Evolutionary conservation across 2,329 filamentous ascomycete genomes (phyloP).

Genomic region (Pleomassaria siparia): DNA sequence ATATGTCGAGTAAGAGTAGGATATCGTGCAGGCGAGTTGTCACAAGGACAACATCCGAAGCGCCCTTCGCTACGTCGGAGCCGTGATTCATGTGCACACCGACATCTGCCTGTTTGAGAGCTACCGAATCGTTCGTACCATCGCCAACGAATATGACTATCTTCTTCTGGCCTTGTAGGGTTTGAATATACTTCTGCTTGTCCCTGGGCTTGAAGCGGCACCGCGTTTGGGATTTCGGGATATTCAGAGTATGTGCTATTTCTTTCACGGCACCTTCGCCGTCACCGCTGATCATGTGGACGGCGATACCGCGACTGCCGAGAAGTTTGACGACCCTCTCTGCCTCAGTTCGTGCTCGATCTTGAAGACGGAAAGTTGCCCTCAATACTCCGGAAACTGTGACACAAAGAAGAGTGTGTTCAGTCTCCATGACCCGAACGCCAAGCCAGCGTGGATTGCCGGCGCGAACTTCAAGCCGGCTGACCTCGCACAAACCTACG

Average conservation of each 20-base stretch:
- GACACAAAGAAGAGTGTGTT: constrained; percentile 33
- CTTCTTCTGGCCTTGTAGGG: constrained; percentile 26
- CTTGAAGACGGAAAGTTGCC: constrained; percentile 55
- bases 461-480: constrained; percentile 37
- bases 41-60: constrained; percentile 71
- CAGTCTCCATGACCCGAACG: constrained; percentile 35
- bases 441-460: constrained; percentile 54
- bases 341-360: constrained; percentile 53
- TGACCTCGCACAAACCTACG: constrained; percentile 36
- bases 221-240: constrained; percentile 44
- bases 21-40: constrained; percentile 59
- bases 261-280: constrained; percentile 51
- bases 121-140: constrained; percentile 76
- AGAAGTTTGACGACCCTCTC: constrained; percentile 55
- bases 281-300: constrained; percentile 62
- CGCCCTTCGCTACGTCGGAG: constrained; percentile 63
- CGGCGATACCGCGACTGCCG: constrained; percentile 48
- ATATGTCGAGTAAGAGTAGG: constrained; percentile 59
- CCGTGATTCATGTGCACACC: constrained; percentile 67
- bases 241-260: constrained; percentile 45
- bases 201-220: constrained; percentile 54
- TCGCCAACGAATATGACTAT: constrained; percentile 72
- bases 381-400: constrained; percentile 39
- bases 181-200: constrained; percentile 56
- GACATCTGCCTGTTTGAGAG: constrained; percentile 69